Evolutionary conservation across 108 stramenopile species (phyloP).

Genomic region (Epithemia pelagica): DNA sequence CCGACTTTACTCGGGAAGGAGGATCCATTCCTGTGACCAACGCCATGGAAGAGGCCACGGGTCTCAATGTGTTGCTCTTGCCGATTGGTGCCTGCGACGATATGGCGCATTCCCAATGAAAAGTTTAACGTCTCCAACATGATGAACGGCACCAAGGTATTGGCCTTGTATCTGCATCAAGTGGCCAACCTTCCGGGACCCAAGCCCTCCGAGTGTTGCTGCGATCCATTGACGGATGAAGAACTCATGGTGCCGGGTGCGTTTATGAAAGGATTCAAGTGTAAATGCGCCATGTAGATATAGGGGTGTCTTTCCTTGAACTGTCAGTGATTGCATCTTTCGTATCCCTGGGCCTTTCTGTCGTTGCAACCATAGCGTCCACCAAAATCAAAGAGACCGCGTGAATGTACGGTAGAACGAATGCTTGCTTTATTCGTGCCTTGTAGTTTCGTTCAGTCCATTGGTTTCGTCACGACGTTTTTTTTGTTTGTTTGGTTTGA

Average conservation of each 20-base stretch:
- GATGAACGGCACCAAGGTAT: constrained; percentile 68
- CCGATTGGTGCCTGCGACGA: constrained; percentile 83
- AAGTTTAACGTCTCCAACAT: constrained; percentile 70
- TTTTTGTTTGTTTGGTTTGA: no score
- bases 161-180: constrained; percentile 71
- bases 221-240: constrained; percentile 58
- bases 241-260: constrained; percentile 72
- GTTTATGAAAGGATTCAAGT: constrained; percentile 64
- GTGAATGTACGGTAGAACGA: no score
- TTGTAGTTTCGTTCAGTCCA: no score
- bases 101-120: constrained; percentile 84
- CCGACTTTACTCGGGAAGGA: constrained; percentile 79
- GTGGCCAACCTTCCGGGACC: constrained; percentile 65
- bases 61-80: constrained; percentile 79
- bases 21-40: constrained; percentile 77
- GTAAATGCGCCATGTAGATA: constrained; percentile 76
- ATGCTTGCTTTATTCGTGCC: no score
- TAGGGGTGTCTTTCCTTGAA: background rate
- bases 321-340: no score
- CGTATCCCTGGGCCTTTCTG: no score
- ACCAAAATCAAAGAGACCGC: no score
- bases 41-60: constrained; percentile 68
- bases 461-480: no score
- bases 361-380: no score
- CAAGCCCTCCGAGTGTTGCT: constrained; percentile 65